Evolutionary conservation across 1,139 yeast species (phyloP), one percentile per base, ranked within the genome.

Genomic region (Geotrichum europaeum): DNA sequence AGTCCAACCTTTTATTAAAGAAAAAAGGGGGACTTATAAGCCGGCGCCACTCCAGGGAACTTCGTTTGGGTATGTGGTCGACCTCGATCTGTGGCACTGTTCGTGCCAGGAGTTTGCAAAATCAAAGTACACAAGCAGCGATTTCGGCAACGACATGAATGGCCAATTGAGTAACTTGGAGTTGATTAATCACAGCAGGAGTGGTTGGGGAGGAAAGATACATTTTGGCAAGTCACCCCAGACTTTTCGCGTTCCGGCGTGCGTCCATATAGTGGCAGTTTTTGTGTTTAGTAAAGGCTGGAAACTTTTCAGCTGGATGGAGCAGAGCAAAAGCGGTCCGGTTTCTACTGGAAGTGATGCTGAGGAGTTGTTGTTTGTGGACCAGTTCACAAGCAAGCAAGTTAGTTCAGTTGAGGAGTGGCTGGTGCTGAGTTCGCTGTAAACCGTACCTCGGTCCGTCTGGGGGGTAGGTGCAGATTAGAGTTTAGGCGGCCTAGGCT

Each of bases 101-200:
- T 51, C 55, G 3, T 59, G 61, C 32, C 58, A 55, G 51, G 61
- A 59, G 49, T 59, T 55, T 49, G 40, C 56, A 24, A 59, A 59
- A 49, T 51, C 61, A 36, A 55, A 55, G n/a, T 59, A 47, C 34
- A 55, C 61, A 4, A 59, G 58, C 51, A 47, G n/a, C 10, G 56
- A 53, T 4, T 45, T 32, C 15, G 9, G 47, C 20, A 49, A 52
- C 15, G 49, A 34, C n/a, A 18, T 12, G 3, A 32, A 5, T 34
- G 9, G 30, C 13, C 45, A 53, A 28, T 22, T 18, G 30, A 56
- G 53, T 9, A 34, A 32, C 13, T 10, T 34, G 55, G 47, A 51
- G 28, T 15, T 32, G 22, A 13, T 28, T 5, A 51, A 25, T 13
- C 40, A 51, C 5, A 6, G 32, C 32, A 25, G 6, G 6, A 30